Base-by-base conservation (phyloP, 257 asterid genomes). In the Ajuga chamaepitys region DNA sequence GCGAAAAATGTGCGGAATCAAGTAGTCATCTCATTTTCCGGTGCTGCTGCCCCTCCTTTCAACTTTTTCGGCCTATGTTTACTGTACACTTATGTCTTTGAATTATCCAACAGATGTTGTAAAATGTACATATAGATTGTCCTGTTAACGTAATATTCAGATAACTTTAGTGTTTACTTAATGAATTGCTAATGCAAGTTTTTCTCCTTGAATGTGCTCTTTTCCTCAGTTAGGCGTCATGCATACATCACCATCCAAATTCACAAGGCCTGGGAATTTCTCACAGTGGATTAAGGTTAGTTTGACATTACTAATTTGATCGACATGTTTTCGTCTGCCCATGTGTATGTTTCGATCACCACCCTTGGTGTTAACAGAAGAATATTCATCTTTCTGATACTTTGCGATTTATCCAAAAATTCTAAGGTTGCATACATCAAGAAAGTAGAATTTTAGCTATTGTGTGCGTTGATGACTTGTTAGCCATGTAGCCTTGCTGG, bases 51-150 rank as follows among this genome's bases (percentile, higher is more conserved):
- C 50, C 9, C 14, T 20, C 22, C 48, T 47, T 14, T 52, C 41
- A 5, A 22, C 9, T 59, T 22, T 50, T 45, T 17, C 62, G 9
- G 9, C 30, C 48, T 35, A 28, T 26, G 22, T 55, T 44, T n/a
- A n/a, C n/a, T n/a, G 48, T 63, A 13, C 47, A 74, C 1, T 25
- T 56, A 17, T 47, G 67, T 62, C 20, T 52, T 51, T 46, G 61
- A 35, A 12, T 24, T 34, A 67, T 18, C 18, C 55, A n/a, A 12
- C 13, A 9, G 57, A 26, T 51, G 54, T 40, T 56, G 58, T 56
- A 38, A n/a, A 30, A 47, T 50, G 68, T 56, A 69, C 34, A 42
- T 48, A 24, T 55, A 20, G 24, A 35, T 7, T 10, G 20, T 21
- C 7, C n/a, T n/a, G n/a, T n/a, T n/a, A n/a, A n/a, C n/a, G n/a